Evolutionary conservation across 768 basidiomycete species (phyloP).

Genomic region (Termitomyces sp.): DNA sequence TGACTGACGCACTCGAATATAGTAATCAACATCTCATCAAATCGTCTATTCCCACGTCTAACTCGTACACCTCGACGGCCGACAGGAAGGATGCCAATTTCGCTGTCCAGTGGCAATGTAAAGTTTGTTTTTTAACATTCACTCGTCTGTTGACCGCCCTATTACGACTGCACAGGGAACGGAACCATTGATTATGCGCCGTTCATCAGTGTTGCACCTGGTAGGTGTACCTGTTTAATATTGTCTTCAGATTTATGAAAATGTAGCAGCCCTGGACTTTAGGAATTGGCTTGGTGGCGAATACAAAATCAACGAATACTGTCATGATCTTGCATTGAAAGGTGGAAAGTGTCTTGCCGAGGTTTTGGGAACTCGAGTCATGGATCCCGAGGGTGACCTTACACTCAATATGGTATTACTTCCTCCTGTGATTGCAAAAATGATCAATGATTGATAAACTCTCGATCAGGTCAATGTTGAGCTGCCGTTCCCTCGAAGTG

Average conservation of each 20-base stretch:
- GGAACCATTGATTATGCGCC: slow-evolving; percentile 50
- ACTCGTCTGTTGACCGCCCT: background rate
- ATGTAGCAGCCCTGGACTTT: slow-evolving; percentile 60
- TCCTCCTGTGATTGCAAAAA: background rate
- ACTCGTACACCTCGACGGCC: slow-evolving; percentile 38
- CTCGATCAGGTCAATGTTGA: slow-evolving; percentile 32
- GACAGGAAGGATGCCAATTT: slow-evolving; percentile 32
- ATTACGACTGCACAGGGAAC: slow-evolving; percentile 33
- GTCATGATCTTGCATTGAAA: slow-evolving; percentile 59
- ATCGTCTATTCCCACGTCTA: slow-evolving; percentile 54
- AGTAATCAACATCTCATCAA: slow-evolving; percentile 64
- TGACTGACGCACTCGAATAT: background rate
- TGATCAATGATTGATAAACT: background rate
- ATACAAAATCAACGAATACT: slow-evolving; percentile 68
- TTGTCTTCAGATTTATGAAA: background rate
- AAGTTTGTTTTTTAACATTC: background rate
- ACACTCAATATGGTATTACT: slow-evolving; percentile 74
- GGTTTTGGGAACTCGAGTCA: slow-evolving; percentile 54
- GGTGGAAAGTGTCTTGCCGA: slow-evolving; percentile 64
- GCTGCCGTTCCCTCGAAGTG: slow-evolving; percentile 28
- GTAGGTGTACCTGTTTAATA: slow-evolving; percentile 22
- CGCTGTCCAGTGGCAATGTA: slow-evolving; percentile 37
- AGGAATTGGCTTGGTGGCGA: slow-evolving; percentile 80
- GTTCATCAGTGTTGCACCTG: slow-evolving; percentile 42
- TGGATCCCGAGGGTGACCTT: slow-evolving; percentile 60